A percentile compares a stretch with the other conserved stretches of the same genome.
These are phyloP conservation scores for Taphrina pruni DNA, from an alignment of 1,139 yeast species.

Conservation along the genomic window DNA sequence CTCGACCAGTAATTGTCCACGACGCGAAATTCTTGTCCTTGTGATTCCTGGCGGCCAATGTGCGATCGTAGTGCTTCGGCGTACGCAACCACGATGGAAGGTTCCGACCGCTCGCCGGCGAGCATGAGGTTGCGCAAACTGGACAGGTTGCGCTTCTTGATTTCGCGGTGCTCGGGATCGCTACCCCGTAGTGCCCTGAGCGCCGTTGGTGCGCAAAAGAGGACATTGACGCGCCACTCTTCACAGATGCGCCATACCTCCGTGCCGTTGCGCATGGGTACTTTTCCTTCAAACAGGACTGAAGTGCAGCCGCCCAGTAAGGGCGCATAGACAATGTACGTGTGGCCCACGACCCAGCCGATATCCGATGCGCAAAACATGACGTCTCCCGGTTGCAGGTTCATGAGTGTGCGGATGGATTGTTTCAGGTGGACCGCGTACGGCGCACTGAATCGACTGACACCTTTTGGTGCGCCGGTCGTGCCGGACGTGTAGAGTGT, in stretches of 20 bases:
- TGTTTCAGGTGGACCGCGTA: conserved; percentile 35
- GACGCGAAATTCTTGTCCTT: background rate
- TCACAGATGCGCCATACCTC: conserved; percentile 40
- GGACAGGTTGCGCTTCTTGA: conserved; percentile 22
- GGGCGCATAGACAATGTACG: conserved; percentile 37
- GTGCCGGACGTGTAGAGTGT: conserved; percentile 38
- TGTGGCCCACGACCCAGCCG: conserved; percentile 40
- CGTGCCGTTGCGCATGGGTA: conserved; percentile 32
- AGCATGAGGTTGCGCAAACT: conserved; percentile 22
- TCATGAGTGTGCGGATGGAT: conserved; percentile 31
- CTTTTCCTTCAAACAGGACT: conserved; percentile 34
- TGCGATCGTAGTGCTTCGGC: conserved; percentile 14
- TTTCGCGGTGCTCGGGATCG: conserved; percentile 26
- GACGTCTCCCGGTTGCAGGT: conserved; percentile 14
- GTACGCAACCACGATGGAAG: conserved; percentile 37
- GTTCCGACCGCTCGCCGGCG: conserved; percentile 40
- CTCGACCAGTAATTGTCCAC: conserved; percentile 39
- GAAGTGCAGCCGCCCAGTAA: conserved; percentile 30
- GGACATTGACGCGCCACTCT: conserved; percentile 34
- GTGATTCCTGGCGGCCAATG: conserved; percentile 15
- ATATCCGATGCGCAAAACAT: conserved; percentile 35
- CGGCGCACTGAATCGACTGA: conserved; percentile 10
- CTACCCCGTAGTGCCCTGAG: conserved; percentile 30
- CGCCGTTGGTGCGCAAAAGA: conserved; percentile 40
- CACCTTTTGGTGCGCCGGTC: conserved; percentile 40